A percentile compares a stretch with the other conserved stretches of the same genome.
Conservation (phyloP, 2,329 filamentous ascomycete species). For the Lachnum nothofagi region DNA sequence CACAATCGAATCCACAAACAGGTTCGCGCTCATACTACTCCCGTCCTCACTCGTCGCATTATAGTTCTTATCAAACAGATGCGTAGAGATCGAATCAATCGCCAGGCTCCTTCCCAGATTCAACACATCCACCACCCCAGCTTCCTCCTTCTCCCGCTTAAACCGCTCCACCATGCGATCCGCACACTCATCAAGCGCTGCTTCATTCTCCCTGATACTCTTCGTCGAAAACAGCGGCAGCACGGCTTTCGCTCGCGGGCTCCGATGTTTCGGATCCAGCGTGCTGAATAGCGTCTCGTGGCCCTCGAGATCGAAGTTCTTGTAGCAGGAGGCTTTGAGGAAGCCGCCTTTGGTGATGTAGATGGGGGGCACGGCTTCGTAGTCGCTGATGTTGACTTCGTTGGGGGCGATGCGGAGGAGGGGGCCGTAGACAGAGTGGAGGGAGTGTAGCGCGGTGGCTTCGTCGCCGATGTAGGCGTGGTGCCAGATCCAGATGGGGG, state of each 20-base stretch:
- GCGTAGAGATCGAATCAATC: constrained; percentile 49
- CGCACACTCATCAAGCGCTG: constrained; percentile 38
- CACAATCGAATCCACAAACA: constrained; percentile 51
- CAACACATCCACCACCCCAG: constrained; percentile 42
- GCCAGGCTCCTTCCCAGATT: constrained; percentile 46
- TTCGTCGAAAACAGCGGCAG: constrained; percentile 45
- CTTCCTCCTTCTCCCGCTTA: constrained; percentile 31
- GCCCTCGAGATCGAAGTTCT: constrained; percentile 53
- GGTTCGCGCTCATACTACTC: constrained; percentile 37
- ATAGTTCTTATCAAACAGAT: constrained; percentile 49
- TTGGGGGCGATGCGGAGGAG: constrained; percentile 33
- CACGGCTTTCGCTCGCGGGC: constrained; percentile 45
- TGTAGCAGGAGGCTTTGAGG: constrained; percentile 46
- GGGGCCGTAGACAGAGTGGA: constrained; percentile 31
- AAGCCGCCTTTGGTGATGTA: constrained; percentile 51
- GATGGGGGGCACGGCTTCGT: constrained; percentile 38
- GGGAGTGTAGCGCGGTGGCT: constrained; percentile 21
- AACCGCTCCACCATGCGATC: constrained; percentile 40
- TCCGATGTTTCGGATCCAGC: constrained; percentile 38
- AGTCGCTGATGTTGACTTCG: constrained; percentile 33
- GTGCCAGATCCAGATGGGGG: constrained; percentile 33
- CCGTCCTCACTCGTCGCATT: constrained; percentile 36
- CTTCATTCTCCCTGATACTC: constrained; percentile 38
- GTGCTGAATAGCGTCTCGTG: constrained; percentile 50
- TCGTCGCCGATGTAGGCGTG: constrained; percentile 37